A percentile compares a stretch with the other conserved stretches of the same genome.
phyloP scores from a whole-genome alignment of 2,329 filamentous ascomycete species.

The Malbranchea cinnamomea region DNA sequence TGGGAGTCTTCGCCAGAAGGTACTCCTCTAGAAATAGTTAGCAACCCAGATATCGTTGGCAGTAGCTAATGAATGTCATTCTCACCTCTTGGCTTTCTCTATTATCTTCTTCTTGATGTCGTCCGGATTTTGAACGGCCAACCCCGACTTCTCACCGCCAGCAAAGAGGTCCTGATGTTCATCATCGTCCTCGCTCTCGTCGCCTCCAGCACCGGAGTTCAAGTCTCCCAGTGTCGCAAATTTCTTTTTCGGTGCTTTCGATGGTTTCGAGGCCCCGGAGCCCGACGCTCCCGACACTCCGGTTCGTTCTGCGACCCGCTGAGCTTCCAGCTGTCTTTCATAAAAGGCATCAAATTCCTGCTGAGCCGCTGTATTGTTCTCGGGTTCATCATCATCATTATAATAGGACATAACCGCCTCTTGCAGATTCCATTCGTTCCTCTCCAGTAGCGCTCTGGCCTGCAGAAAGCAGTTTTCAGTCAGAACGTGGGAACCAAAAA shows the following conservation, averaged over 20 bases:
- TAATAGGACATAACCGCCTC: slow-evolving; percentile 49
- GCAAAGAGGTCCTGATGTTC: slow-evolving; percentile 45
- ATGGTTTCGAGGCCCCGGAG: no score
- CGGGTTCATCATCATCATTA: slow-evolving; percentile 28
- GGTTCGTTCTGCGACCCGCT: no score
- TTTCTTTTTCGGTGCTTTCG: slow-evolving; percentile 27
- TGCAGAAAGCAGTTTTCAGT: slow-evolving; percentile 19
- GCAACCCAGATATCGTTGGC: no score
- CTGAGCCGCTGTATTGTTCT: no score
- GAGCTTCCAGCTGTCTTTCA: no score
- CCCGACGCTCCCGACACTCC: no score
- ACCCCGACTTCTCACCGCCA: slow-evolving; percentile 52
- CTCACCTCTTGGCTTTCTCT: slow-evolving; percentile 28
- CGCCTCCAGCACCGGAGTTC: slow-evolving; percentile 22
- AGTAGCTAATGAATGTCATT: slow-evolving; percentile 11
- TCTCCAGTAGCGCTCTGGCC: slow-evolving; percentile 52
- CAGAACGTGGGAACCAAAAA: slow-evolving; percentile 2
- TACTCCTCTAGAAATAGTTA: slow-evolving; percentile 7
- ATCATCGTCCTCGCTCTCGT: slow-evolving; percentile 36
- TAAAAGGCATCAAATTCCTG: no score
- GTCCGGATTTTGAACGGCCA: slow-evolving; percentile 51
- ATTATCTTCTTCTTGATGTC: slow-evolving; percentile 37
- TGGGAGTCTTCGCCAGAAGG: slow-evolving; percentile 30
- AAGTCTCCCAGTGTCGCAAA: slow-evolving; percentile 35
- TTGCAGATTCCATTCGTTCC: slow-evolving; percentile 51